A percentile compares a stretch with the other conserved stretches of the same genome.
phyloP scores from a whole-genome alignment of 2,329 filamentous ascomycete genomes.

The Zelopaecilomyces penicillatus region DNA sequence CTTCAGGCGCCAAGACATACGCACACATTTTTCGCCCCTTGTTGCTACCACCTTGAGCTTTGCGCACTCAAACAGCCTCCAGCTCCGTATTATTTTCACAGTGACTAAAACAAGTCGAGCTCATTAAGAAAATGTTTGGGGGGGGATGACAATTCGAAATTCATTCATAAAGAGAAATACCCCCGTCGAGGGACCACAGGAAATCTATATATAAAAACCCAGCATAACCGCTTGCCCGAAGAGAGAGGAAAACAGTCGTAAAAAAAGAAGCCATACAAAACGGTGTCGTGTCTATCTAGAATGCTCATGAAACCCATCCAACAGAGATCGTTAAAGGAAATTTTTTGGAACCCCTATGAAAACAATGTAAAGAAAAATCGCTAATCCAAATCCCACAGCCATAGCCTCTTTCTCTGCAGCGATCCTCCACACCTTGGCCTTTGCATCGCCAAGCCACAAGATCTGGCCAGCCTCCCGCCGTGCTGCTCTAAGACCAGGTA shows the following conservation, averaged over 20 bases:
- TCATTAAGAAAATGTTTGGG: too few species aligned
- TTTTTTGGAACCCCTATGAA: conserved; percentile 9
- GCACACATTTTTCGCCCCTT: too few species aligned
- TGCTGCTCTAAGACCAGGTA: conserved; percentile 48
- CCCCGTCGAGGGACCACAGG: too few species aligned
- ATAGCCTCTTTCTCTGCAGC: conserved; percentile 24
- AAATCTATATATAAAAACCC: too few species aligned
- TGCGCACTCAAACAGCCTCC: too few species aligned
- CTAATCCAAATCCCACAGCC: conserved; percentile 23
- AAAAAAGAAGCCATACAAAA: neutral
- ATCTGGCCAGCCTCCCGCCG: conserved; percentile 40
- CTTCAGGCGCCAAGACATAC: too few species aligned
- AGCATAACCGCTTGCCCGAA: neutral
- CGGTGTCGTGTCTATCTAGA: too few species aligned
- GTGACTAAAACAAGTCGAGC: too few species aligned
- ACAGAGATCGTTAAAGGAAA: neutral
- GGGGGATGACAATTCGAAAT: too few species aligned
- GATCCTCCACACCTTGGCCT: conserved; percentile 18
- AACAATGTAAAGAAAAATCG: conserved; percentile 21
- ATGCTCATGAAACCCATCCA: neutral
- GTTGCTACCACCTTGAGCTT: too few species aligned
- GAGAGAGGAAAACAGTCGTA: neutral
- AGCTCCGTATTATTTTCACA: too few species aligned
- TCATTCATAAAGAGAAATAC: too few species aligned
- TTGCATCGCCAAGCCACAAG: conserved; percentile 34